Conservation (phyloP, 1,284 basidiomycete species). For the Lentinus polychrous region DNA sequence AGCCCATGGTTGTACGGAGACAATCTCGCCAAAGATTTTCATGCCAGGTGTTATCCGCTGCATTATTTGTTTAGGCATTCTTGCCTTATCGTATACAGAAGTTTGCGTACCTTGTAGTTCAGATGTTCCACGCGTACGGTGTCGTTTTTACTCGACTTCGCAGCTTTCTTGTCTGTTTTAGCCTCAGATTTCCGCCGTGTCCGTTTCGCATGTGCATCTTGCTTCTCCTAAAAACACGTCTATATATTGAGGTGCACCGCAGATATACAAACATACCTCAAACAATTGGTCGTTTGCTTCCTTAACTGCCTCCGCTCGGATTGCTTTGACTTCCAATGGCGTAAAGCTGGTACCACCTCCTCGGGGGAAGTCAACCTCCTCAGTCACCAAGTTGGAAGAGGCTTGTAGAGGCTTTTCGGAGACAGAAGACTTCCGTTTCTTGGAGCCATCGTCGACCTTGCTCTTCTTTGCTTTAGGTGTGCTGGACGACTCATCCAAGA, state of each 20-base stretch:
- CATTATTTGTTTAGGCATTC: not conserved
- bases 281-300: conserved; percentile 83
- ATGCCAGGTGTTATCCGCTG: conserved; percentile 83
- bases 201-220: conserved; percentile 33
- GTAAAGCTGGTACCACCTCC: conserved; percentile 83
- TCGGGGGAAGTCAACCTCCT: conserved; percentile 92
- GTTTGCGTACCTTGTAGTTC: conserved; percentile 77
- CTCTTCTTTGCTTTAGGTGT: conserved; percentile 50
- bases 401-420: conserved; percentile 19
- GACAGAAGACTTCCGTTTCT: conserved; percentile 19
- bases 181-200: conserved; percentile 47
- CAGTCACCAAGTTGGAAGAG: conserved; percentile 40
- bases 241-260: not conserved
- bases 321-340: conserved; percentile 84
- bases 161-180: conserved; percentile 28
- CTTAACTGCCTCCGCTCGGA: conserved; percentile 77
- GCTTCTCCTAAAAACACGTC: conserved; percentile 22
- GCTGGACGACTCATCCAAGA: conserved; percentile 44
- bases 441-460: conserved; percentile 29
- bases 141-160: conserved; percentile 30
- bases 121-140: conserved; percentile 80
- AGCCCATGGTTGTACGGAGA: conserved; percentile 84
- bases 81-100: not conserved
- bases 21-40: conserved; percentile 82
- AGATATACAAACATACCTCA: conserved; percentile 32